Percentiles rank a stretch among this genome's conserved stretches.
Evolutionary conservation across 805 yeast species (phyloP).

Genomic region (Metschnikowia lachancei): DNA sequence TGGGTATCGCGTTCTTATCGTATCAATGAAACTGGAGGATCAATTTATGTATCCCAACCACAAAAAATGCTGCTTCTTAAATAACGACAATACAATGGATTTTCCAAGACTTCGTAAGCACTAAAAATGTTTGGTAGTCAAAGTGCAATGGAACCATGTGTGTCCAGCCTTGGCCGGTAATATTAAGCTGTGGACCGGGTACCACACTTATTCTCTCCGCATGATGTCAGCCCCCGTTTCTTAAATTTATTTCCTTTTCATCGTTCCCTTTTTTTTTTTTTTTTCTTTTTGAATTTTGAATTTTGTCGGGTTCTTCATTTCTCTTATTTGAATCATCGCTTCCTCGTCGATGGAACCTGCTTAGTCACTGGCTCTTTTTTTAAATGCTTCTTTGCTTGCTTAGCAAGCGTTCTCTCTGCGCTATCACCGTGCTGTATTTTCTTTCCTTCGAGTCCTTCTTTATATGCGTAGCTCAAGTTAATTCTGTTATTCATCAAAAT

Average conservation of each 20-base stretch:
- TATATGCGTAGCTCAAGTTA: conserved; percentile 66
- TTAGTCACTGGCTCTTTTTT: conserved; percentile 2
- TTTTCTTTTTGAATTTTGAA: too few species aligned
- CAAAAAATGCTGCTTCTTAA: too few species aligned
- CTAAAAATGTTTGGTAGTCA: too few species aligned
- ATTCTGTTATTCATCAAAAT: conserved; percentile 65
- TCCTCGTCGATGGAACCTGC: neutral
- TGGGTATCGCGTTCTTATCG: neutral
- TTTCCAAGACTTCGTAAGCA: too few species aligned
- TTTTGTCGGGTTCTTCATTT: neutral
- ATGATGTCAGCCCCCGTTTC: neutral
- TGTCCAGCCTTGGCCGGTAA: too few species aligned
- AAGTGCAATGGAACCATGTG: too few species aligned
- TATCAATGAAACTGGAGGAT: too few species aligned
- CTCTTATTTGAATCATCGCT: neutral
- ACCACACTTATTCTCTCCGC: neutral
- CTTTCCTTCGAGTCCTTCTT: conserved; percentile 48
- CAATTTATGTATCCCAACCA: too few species aligned
- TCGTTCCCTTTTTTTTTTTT: too few species aligned
- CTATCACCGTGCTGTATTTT: conserved; percentile 69
- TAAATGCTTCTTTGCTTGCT: conserved; percentile 50
- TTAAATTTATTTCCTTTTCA: neutral
- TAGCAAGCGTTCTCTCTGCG: conserved; percentile 69
- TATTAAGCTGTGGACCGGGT: too few species aligned
- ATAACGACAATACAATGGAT: too few species aligned